Evolutionary conservation across 2,329 filamentous ascomycete species (phyloP).

Genomic region (Penicillium janthinellum): DNA sequence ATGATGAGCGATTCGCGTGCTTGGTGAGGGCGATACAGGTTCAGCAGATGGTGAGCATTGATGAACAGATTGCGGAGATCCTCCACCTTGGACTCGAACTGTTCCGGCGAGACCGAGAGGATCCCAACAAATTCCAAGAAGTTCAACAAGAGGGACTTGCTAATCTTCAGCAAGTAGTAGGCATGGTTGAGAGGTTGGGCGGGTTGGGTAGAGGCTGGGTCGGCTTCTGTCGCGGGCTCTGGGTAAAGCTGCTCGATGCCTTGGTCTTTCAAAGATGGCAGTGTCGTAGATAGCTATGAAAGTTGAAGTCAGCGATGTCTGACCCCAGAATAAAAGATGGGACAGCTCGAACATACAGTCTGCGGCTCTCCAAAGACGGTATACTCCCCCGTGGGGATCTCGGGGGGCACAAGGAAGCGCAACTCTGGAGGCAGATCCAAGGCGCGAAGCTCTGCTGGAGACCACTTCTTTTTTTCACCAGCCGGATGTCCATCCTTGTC

Average conservation of each 20-base stretch:
- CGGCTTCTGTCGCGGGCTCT: constrained; percentile 56
- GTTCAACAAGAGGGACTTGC: constrained; percentile 83
- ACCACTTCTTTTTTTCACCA: constrained; percentile 36
- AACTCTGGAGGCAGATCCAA: constrained; percentile 69
- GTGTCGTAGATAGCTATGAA: constrained; percentile 56
- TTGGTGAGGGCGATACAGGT: constrained; percentile 92
- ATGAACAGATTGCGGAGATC: constrained; percentile 81
- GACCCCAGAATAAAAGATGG: background rate
- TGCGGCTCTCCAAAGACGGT: constrained; percentile 72
- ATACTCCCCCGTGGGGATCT: constrained; percentile 72
- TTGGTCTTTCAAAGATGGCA: constrained; percentile 69
- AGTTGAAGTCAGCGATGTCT: constrained; percentile 7
- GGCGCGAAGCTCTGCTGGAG: constrained; percentile 36
- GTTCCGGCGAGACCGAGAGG: constrained; percentile 65
- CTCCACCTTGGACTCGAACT: constrained; percentile 70
- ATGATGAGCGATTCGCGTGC: constrained; percentile 83
- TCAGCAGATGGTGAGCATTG: constrained; percentile 91
- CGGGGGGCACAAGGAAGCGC: constrained; percentile 76
- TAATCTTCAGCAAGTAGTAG: constrained; percentile 70
- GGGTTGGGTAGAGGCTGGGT: constrained; percentile 40
- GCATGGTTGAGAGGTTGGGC: constrained; percentile 53
- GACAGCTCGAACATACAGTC: constrained; percentile 46
- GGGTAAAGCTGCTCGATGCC: constrained; percentile 72
- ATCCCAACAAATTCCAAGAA: constrained; percentile 82
- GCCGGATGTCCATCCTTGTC: constrained; percentile 30